A percentile compares a stretch with the other conserved stretches of the same genome.
These are phyloP conservation scores for Trifolium subterraneum DNA, from an alignment of 306 rosid species.

Conservation along the genomic window DNA sequence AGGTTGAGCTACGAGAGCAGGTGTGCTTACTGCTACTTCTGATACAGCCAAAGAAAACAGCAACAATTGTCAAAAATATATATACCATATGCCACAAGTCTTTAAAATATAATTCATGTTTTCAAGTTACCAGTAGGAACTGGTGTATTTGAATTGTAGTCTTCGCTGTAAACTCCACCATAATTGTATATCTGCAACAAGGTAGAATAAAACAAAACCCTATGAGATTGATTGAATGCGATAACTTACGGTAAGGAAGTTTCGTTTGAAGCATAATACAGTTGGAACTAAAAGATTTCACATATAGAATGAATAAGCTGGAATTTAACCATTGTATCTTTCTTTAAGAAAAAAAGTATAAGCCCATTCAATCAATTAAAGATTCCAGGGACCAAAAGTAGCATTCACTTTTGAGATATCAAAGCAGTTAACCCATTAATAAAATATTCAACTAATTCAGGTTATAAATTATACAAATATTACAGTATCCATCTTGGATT, in stretches of 20 bases:
- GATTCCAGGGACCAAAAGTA: constrained; percentile 9
- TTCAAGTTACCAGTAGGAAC: constrained; percentile 77
- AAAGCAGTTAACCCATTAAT: not conserved
- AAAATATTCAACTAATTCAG: constrained; percentile 15
- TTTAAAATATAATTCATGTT: constrained; percentile 38
- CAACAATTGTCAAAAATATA: constrained; percentile 11
- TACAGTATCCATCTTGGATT: constrained; percentile 15
- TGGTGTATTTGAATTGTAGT: constrained; percentile 96
- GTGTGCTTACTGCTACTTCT: constrained; percentile 86
- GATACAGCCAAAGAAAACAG: constrained; percentile 30
- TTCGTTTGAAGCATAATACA: constrained; percentile 23
- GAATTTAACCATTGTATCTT: constrained; percentile 1
- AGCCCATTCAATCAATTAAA: constrained; percentile 21
- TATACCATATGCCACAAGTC: constrained; percentile 2
- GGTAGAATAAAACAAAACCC: constrained; percentile 11
- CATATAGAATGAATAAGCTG: not conserved
- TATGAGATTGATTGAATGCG: constrained; percentile 31
- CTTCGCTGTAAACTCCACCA: constrained; percentile 79
- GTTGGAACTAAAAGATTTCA: constrained; percentile 7
- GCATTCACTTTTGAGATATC: constrained; percentile 10
- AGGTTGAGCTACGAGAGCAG: constrained; percentile 68
- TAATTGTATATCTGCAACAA: constrained; percentile 82
- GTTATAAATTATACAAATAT: constrained; percentile 24
- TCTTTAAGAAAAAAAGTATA: not conserved
- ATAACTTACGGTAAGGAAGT: constrained; percentile 25